These are phyloP conservation scores for Trametes meyenii DNA, from an alignment of 768 basidiomycete species.

Conservation along the genomic window DNA sequence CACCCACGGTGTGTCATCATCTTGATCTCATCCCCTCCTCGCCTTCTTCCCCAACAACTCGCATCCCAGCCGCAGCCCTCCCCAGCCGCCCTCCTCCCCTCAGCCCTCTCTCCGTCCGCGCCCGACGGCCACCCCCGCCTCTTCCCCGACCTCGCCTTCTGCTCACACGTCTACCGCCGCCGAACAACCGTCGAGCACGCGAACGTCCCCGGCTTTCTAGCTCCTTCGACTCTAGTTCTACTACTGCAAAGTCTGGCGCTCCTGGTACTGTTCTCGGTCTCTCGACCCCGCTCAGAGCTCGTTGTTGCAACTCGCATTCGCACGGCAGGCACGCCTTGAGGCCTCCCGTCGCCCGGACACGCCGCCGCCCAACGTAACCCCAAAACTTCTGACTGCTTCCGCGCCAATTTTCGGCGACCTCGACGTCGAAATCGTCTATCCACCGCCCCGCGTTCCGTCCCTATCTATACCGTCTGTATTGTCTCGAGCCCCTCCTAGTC, in stretches of 20 bases:
- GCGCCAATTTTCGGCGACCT: background rate
- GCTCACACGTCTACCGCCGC: background rate
- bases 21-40: conserved; percentile 10
- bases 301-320: background rate
- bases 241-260: too few relatives aligned
- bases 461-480: too few relatives aligned
- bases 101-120: background rate
- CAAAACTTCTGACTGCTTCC: conserved; percentile 6
- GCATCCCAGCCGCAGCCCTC: background rate
- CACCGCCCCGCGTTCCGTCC: too few relatives aligned
- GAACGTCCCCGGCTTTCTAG: background rate
- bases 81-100: background rate
- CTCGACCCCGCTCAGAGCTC: too few relatives aligned
- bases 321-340: background rate
- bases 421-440: background rate
- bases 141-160: background rate
- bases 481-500: too few relatives aligned
- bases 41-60: conserved; percentile 13
- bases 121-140: conserved; percentile 1
- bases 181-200: background rate
- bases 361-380: background rate
- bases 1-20: conserved; percentile 12
- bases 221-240: background rate
- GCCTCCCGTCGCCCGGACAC: background rate
- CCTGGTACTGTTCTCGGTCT: too few relatives aligned